These are phyloP conservation scores for Diplodia seriata DNA, from an alignment of 2,329 filamentous ascomycete genomes.

Conservation along the genomic window DNA sequence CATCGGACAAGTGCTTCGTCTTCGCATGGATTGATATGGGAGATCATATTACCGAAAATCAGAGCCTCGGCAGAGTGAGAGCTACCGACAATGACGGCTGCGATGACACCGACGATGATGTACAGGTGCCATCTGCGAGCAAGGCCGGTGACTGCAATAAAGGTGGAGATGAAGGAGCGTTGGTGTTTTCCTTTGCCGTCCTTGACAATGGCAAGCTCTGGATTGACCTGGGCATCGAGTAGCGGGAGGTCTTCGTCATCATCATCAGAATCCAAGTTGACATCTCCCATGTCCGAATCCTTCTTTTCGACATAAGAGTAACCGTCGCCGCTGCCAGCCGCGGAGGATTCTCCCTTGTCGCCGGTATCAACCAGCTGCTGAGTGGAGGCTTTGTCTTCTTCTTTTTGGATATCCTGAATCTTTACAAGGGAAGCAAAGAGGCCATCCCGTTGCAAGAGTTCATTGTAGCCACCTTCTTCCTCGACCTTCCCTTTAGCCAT, in stretches of 20 bases:
- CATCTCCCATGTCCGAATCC: constrained; percentile 8
- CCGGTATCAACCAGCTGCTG: constrained; percentile 1
- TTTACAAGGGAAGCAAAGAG: constrained; percentile 47
- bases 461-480: constrained; percentile 50
- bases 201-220: not conserved
- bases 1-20: constrained; percentile 9
- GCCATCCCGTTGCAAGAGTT: constrained; percentile 48
- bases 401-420: constrained; percentile 25
- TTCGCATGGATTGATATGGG: constrained; percentile 12
- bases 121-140: constrained; percentile 14
- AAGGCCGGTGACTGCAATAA: constrained; percentile 6
- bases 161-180: constrained; percentile 14
- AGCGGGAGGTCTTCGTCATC: constrained; percentile 22
- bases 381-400: not conserved
- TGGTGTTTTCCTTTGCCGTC: constrained; percentile 11
- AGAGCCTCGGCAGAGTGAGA: constrained; percentile 16
- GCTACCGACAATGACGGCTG: constrained; percentile 8
- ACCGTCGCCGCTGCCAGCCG: not conserved
- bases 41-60: constrained; percentile 26
- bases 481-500: constrained; percentile 48
- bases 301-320: constrained; percentile 2
- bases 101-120: constrained; percentile 15
- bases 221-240: constrained; percentile 7
- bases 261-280: constrained; percentile 5
- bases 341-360: constrained; percentile 17